Evolutionary conservation across 805 yeast genomes (phyloP), one percentile per base, ranked within the genome.

Genomic region (Metschnikowia continentalis): DNA sequence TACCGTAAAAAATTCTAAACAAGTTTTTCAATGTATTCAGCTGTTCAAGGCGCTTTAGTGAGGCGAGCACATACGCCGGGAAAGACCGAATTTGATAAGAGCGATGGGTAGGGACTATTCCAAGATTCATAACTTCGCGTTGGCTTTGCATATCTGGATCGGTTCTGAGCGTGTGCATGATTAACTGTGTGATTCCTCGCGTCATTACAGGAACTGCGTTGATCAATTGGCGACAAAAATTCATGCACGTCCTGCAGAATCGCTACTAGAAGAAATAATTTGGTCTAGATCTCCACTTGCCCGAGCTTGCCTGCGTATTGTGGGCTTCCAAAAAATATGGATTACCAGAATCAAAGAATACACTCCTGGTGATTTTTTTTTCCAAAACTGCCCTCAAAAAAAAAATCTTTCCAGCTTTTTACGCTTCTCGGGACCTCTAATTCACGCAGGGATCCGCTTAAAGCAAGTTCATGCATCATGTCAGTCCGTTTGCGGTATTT

Each of bases 361-460:
- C 8, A 22, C 3, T 20, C 10, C 6, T 26, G 5, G 14, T 13
- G 17, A 5, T 1, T 20, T 20, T 37, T 37, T 7, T 7, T n/a
- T 13, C 26, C 5, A 7, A 20, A 37, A 13, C 14, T 4, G 6
- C 10, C 3, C 3, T n/a, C 13, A 37, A 8, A n/a, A 13, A 17
- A 17, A 13, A 20, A 19, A 8, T 26, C 7, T 20, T 13, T 6
- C 13, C 3, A 14, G 17, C 14, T 22, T 3, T 36, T 11, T 4
- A 6, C 26, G 4, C n/a, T 37, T 37, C 23, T 37, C 40, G 40
- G 40, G 40, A 37, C 40, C 40, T 37, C 40, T 37, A 20, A 3
- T 20, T 42, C 46, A 42, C 46, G 46, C 38, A 42, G 46, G 38
- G 46, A 42, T 32, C 46, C 38, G 38, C 38, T 20, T 33, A 22